These are phyloP conservation scores for Microsporum audouinii DNA, from an alignment of 2,329 filamentous ascomycete genomes.

Conservation along the genomic window DNA sequence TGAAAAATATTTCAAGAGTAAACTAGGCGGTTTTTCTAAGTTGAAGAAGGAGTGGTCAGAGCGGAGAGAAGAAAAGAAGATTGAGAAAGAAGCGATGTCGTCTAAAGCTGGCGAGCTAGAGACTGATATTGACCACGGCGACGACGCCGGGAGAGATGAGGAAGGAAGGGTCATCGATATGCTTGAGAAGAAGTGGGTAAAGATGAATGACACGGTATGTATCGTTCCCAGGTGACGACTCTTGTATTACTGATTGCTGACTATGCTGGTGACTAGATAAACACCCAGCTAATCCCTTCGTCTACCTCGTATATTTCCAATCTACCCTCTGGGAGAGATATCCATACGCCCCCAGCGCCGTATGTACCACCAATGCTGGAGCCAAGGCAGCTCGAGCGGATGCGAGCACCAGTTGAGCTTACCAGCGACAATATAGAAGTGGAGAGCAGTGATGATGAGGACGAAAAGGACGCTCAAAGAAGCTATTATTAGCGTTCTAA, in stretches of 20 bases:
- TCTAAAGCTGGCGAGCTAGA: constrained; percentile 20
- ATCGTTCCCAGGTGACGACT: not conserved
- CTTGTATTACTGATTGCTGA: not conserved
- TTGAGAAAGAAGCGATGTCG: constrained; percentile 53
- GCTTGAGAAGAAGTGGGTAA: constrained; percentile 79
- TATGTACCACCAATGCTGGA: constrained; percentile 58
- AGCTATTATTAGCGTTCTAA: not conserved
- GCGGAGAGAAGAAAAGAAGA: constrained; percentile 63
- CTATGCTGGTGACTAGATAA: constrained; percentile 48
- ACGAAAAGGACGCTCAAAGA: not conserved
- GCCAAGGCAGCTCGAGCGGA: constrained; percentile 44
- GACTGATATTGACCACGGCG: constrained; percentile 40
- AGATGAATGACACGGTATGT: constrained; percentile 80
- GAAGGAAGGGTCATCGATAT: constrained; percentile 77
- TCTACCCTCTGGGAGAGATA: constrained; percentile 81
- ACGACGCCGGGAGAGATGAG: constrained; percentile 73
- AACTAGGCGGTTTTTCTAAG: constrained; percentile 32
- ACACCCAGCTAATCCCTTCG: constrained; percentile 65
- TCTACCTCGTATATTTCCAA: constrained; percentile 59
- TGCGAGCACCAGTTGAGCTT: constrained; percentile 12
- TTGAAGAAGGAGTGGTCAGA: constrained; percentile 66
- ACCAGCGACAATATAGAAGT: not conserved
- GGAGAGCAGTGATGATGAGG: constrained; percentile 8
- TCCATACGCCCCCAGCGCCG: constrained; percentile 55
- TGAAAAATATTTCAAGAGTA: constrained; percentile 17